Percentiles rank a stretch among this genome's conserved stretches.
Evolutionary conservation across 495 filamentous ascomycete genomes (phyloP).

Genomic region (Neurospora cerealis): DNA sequence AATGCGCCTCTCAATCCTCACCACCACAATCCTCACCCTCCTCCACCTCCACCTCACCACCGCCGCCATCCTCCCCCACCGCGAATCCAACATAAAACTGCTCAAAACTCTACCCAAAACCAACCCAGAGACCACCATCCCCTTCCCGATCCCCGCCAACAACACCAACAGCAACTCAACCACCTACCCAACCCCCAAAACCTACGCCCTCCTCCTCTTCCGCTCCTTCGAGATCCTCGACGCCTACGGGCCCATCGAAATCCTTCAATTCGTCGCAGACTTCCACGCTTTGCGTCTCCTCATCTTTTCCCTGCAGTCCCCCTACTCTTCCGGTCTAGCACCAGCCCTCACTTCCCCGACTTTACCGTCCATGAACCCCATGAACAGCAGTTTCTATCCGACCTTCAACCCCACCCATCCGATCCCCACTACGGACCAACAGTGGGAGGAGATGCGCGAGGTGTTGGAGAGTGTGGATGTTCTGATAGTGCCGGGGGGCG

Average conservation of each 20-base stretch:
- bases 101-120: not conserved
- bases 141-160: not conserved
- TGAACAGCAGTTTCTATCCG: constrained; percentile 23
- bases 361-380: constrained; percentile 5
- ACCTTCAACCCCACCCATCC: constrained; percentile 43
- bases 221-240: constrained; percentile 27
- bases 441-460: not conserved
- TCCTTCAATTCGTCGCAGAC: constrained; percentile 39
- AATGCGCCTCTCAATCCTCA: not conserved
- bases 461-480: constrained; percentile 35
- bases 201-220: constrained; percentile 18
- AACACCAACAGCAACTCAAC: not conserved
- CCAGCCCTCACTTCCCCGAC: constrained; percentile 32
- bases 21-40: not conserved
- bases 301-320: constrained; percentile 23
- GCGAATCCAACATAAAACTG: not conserved
- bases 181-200: not conserved
- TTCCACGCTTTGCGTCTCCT: constrained; percentile 25
- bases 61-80: not conserved
- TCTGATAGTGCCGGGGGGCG: constrained; percentile 48
- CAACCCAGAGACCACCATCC: not conserved
- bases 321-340: constrained; percentile 19
- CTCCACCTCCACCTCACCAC: not conserved
- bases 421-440: constrained; percentile 12
- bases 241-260: constrained; percentile 46